phyloP scores from a whole-genome alignment of 768 basidiomycete genomes.

The Calocybe cyanea region DNA sequence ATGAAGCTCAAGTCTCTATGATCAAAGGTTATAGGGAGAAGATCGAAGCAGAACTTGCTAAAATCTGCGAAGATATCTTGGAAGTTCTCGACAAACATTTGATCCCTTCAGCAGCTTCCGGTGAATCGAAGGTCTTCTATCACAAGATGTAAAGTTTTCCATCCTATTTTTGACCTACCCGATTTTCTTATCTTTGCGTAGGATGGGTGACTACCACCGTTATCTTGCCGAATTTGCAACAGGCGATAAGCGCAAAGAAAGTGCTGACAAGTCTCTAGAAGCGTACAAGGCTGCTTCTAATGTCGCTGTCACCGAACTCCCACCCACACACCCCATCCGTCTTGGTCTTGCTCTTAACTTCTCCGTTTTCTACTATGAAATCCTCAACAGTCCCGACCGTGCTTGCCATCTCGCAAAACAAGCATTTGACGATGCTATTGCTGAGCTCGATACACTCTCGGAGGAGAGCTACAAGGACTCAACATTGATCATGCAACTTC shows the following conservation, averaged over 20 bases:
- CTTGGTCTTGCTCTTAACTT: slow-evolving; percentile 98
- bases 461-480: slow-evolving; percentile 99
- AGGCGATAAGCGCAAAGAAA: slow-evolving; percentile 95
- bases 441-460: slow-evolving; percentile 96
- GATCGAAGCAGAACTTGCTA: slow-evolving; percentile 94
- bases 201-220: slow-evolving; percentile 99
- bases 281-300: slow-evolving; percentile 98
- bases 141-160: slow-evolving; percentile 88
- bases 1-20: slow-evolving; percentile 93
- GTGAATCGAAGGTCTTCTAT: slow-evolving; percentile 99
- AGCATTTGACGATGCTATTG: slow-evolving; percentile 98
- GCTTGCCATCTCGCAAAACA: slow-evolving; percentile 99
- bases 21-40: slow-evolving; percentile 98
- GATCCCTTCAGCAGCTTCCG: slow-evolving; percentile 92
- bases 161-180: neutral
- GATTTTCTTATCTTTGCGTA: slow-evolving; percentile 29
- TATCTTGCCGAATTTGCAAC: slow-evolving; percentile 99
- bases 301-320: slow-evolving; percentile 93
- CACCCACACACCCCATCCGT: slow-evolving; percentile 95
- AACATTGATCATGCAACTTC: slow-evolving; percentile 93
- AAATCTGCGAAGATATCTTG: slow-evolving; percentile 98
- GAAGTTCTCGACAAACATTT: slow-evolving; percentile 97
- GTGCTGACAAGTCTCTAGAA: slow-evolving; percentile 95
- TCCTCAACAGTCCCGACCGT: slow-evolving; percentile 97
- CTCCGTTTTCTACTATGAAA: slow-evolving; percentile 99